Evolutionary conservation across 1,284 basidiomycete genomes (phyloP), one percentile per base, ranked within the genome.

Genomic region (Ceratobasidium sp.): DNA sequence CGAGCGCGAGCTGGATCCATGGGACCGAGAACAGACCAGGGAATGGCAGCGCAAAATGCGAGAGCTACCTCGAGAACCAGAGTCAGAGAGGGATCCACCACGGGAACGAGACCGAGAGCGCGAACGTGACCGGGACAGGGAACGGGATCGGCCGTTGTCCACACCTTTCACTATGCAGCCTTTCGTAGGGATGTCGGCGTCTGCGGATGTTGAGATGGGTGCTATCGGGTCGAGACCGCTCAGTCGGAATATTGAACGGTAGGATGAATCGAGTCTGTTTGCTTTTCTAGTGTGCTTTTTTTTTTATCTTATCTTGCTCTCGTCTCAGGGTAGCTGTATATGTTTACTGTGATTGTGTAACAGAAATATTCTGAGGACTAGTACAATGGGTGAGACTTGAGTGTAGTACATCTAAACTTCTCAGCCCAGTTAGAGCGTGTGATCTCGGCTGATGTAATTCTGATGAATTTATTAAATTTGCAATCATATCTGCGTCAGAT

Each of bases 141-240:
- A 65, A 24, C 31, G 66, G 24, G 66, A 69, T 24, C 39, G 68
- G 24, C 68, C 68, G 16, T 27, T 71, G 29, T 43, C 54, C 19
- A 71, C 68, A 27, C 68, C 68, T 5, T 71, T 71, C 61, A 49
- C 56, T 54, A 59, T 71, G 68, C 68, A 71, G 24, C 68, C 68
- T 1, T 71, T 58, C 49, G 68, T 39, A 3, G 43, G 61, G 11
- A 43, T 63, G 43, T 22, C 68, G 27, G 56, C 24, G 1, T 54
- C 65, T 11, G 68, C 56, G 19, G 68, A 71, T 49, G 41, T 43
- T 0, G 68, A 71, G 27, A 65, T 65, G 63, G 27, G 63, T n/a
- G 37, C n/a, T 14, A 19, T 34, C 29, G 43, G 64, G 9, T 59
- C 68, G 54, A 59, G 68, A 43, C 37, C 68, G 13, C 29, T 71